These are phyloP conservation scores for Hypericum androsaemum DNA, from an alignment of 345 rosid species.

Conservation along the genomic window DNA sequence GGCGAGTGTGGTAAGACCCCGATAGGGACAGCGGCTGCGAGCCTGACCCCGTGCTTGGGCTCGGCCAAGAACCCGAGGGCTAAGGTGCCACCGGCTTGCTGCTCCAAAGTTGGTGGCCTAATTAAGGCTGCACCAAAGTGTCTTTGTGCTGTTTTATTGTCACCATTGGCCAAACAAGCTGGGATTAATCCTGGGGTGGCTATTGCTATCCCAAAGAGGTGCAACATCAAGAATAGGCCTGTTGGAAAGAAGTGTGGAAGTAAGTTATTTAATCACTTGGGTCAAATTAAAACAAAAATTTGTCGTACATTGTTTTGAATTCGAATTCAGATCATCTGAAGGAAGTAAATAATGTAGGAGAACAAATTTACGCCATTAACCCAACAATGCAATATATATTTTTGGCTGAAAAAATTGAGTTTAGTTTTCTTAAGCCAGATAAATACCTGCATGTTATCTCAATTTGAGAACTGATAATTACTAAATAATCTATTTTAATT, in stretches of 20 bases:
- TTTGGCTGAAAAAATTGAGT: no score
- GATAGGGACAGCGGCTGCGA: slow-evolving; percentile 49
- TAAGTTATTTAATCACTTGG: slow-evolving; percentile 13
- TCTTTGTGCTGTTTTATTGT: slow-evolving; percentile 61
- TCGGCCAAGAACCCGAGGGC: slow-evolving; percentile 48
- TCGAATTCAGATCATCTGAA: no score
- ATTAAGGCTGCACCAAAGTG: slow-evolving; percentile 63
- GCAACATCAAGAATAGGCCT: slow-evolving; percentile 63
- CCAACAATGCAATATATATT: no score
- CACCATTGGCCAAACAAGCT: slow-evolving; percentile 69
- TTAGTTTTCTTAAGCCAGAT: no score
- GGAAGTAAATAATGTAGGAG: no score
- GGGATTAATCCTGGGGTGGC: slow-evolving; percentile 75
- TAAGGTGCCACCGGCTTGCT: slow-evolving; percentile 51
- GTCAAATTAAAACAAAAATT: not conserved
- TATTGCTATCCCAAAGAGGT: slow-evolving; percentile 64
- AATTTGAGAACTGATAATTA: no score
- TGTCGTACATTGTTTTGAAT: no score
- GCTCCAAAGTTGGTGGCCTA: slow-evolving; percentile 57
- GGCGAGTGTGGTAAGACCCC: slow-evolving; percentile 76
- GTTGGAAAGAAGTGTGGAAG: slow-evolving; percentile 82
- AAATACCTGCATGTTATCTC: no score
- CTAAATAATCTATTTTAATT: no score
- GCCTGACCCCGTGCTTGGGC: slow-evolving; percentile 61
- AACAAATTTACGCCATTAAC: no score